These are phyloP conservation scores for Myxozyma kluyveri DNA, from an alignment of 805 yeast genomes.

Conservation along the genomic window DNA sequence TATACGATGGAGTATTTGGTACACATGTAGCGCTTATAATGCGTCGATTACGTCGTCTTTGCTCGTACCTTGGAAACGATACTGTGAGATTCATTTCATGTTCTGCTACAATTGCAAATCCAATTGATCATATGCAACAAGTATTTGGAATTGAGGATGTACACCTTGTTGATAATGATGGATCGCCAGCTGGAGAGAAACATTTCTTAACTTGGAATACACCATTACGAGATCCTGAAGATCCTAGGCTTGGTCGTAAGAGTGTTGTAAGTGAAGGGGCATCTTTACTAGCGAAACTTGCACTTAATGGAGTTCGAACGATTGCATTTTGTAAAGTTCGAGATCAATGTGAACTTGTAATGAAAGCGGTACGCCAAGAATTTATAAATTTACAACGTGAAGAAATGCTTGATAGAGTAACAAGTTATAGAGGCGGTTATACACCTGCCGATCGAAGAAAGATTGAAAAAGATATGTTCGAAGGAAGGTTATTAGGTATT, in stretches of 20 bases:
- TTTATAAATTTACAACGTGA: constrained; percentile 43
- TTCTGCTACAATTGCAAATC: constrained; percentile 86
- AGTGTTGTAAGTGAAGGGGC: constrained; percentile 77
- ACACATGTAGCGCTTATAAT: constrained; percentile 84
- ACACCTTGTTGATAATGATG: constrained; percentile 68
- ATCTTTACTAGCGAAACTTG: constrained; percentile 61
- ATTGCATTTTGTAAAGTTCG: constrained; percentile 90
- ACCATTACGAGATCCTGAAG: constrained; percentile 60
- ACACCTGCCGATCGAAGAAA: constrained; percentile 78
- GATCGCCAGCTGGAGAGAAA: constrained; percentile 82
- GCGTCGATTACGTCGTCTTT: constrained; percentile 71
- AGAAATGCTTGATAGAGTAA: constrained; percentile 59
- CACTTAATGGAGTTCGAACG: constrained; percentile 64
- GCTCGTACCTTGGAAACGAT: constrained; percentile 53
- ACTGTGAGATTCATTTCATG: constrained; percentile 73
- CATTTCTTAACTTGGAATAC: constrained; percentile 83
- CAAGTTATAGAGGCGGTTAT: constrained; percentile 96
- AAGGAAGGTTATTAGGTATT: constrained; percentile 78
- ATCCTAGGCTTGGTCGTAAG: constrained; percentile 59
- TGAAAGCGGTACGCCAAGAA: constrained; percentile 72
- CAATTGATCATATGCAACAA: constrained; percentile 65
- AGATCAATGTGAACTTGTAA: constrained; percentile 77
- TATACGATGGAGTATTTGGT: constrained; percentile 87
- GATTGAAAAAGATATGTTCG: constrained; percentile 87
- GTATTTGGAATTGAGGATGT: constrained; percentile 68